Evolutionary conservation across 306 rosid genomes (phyloP).

Genomic region (Oemleria cerasiformis): DNA sequence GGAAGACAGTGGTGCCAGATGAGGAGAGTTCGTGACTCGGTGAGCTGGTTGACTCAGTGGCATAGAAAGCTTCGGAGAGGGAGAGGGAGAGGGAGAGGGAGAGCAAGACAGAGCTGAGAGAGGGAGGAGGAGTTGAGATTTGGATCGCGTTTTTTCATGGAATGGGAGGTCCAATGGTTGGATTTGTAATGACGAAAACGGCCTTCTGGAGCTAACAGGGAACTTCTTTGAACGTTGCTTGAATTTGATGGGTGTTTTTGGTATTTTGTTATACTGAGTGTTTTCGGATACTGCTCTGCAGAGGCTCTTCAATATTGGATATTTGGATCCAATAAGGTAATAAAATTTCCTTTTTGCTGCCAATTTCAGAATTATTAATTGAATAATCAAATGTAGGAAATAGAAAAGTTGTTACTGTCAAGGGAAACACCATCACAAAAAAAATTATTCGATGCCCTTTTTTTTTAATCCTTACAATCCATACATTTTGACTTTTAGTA

Average conservation of each 20-base stretch:
- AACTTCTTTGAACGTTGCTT: not conserved
- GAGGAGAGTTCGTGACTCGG: constrained; percentile 10
- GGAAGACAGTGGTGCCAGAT: not conserved
- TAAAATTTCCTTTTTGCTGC: too few relatives aligned
- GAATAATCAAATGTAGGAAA: too few relatives aligned
- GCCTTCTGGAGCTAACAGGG: not conserved
- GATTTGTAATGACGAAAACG: constrained; percentile 5
- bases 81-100: not conserved
- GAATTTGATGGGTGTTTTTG: constrained; percentile 6
- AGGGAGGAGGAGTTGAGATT: constrained; percentile 29
- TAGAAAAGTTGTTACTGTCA: too few relatives aligned
- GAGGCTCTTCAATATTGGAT: not conserved
- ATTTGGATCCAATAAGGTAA: too few relatives aligned
- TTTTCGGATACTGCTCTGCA: not conserved
- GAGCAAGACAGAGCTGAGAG: not conserved
- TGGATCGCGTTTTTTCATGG: constrained; percentile 26
- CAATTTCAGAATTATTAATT: too few relatives aligned
- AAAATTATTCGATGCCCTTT: too few relatives aligned
- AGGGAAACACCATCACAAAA: too few relatives aligned
- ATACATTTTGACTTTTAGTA: too few relatives aligned
- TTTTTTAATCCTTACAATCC: too few relatives aligned
- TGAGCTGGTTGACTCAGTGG: constrained; percentile 46
- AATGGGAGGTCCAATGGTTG: not conserved
- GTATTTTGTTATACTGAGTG: constrained; percentile 6
- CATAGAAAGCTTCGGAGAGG: constrained; percentile 10